phyloP scores from a whole-genome alignment of 805 yeast genomes.

The Yarrowia keelungensis region DNA sequence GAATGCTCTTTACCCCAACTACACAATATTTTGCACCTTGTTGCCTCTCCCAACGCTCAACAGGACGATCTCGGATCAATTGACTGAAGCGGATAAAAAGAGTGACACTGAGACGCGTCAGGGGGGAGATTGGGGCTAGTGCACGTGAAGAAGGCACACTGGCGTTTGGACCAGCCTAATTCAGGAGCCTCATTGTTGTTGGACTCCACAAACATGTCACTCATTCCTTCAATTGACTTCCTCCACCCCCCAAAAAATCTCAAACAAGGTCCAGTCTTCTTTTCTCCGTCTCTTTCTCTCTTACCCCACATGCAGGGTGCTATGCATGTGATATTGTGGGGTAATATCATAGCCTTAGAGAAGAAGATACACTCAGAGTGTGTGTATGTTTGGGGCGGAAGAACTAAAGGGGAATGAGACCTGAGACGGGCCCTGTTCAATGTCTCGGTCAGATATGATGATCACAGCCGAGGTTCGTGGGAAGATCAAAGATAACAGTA shows the following conservation, averaged over 20 bases:
- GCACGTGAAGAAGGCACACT: no score
- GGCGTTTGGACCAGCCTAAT: no score
- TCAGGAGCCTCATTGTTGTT: no score
- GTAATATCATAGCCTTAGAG: neutral
- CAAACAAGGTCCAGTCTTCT: neutral
- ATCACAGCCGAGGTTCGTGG: neutral
- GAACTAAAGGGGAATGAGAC: neutral
- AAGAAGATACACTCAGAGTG: neutral
- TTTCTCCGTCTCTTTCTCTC: neutral
- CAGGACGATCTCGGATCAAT: conserved; percentile 17
- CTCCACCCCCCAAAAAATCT: neutral
- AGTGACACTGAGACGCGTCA: no score
- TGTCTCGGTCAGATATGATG: conserved; percentile 3
- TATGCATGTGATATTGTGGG: conserved; percentile 27
- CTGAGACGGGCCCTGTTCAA: neutral
- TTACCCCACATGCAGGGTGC: conserved; percentile 34
- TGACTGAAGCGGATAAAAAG: neutral
- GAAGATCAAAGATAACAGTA: no score
- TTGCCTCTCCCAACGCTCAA: conserved; percentile 26
- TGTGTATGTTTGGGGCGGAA: neutral
- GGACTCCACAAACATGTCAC: neutral
- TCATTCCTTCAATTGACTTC: neutral
- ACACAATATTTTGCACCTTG: conserved; percentile 6
- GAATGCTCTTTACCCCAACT: conserved; percentile 18
- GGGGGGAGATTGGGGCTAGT: neutral